Base-by-base conservation (phyloP, 2,329 filamentous ascomycete species). In the Botrytis galanthina region DNA sequence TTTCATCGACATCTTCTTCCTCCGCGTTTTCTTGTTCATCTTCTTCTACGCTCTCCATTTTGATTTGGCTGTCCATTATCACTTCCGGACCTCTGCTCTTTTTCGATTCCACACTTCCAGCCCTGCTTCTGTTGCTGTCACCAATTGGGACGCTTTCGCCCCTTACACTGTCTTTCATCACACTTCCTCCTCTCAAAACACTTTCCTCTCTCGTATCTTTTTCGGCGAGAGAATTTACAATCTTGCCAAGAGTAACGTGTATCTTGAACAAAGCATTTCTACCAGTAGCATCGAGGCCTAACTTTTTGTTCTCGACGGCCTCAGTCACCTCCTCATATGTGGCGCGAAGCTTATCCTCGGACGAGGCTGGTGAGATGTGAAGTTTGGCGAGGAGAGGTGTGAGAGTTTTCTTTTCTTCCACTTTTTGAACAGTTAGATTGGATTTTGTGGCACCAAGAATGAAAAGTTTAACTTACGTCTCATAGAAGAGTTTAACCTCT, bases 381-480 rank as follows among this genome's bases (percentile, higher is more conserved):
- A 98, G 85, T 82, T 98, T 98, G 76, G 90, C 90, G 1, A 98
- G 87, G 66, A 98, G 88, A 0, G 90, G 88, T 42, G 93, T 90
- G 16, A 96, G 84, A 1, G 91, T 87, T 81, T 97, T 98, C 84
- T 93, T 93, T 82, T 98, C 95, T 76, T 97, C 94, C 81, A 93
- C 92, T 91, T 8, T 32, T 54, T 57, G 29, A 32, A 12, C 80
- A 81, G 72, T 75, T 73, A 66, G 69, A 51, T 64, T 57, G 35
- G 32, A 20, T 37, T 3, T 42, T n/a, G 16, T 22, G 16, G 26
- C 22, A 57, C 20, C 42, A 20, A 10, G 26, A 22, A 20, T 42
- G 20, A 44, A 64, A n/a, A 35, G 39, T 64, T 78, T 20, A 29
- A 77, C 90, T 84, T 88, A 93, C 91, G 93, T 76, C 85, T 89